phyloP scores from a whole-genome alignment of 2,329 filamentous ascomycete species.

The Trichoderma sp. region DNA sequence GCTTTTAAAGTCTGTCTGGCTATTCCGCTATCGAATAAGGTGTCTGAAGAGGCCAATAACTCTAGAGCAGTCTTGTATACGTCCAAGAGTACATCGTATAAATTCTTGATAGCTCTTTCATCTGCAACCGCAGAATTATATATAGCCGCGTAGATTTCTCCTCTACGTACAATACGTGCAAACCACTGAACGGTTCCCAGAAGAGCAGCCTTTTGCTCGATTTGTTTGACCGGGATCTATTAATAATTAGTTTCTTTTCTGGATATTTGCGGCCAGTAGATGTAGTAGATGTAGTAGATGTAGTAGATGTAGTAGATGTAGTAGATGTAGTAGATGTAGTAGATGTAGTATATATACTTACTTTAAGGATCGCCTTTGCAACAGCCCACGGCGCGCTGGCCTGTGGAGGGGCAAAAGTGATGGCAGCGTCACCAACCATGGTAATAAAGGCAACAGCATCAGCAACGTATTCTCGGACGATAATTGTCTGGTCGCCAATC shows the following conservation, averaged over 20 bases:
- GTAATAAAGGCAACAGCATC: constrained; percentile 13
- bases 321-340: neutral
- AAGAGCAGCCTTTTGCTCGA: neutral
- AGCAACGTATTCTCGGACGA: neutral
- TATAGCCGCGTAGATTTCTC: neutral
- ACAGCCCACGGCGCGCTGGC: constrained; percentile 7
- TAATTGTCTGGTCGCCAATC: neutral
- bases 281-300: neutral
- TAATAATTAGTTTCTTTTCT: no score
- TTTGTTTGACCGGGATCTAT: neutral
- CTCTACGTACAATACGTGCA: constrained; percentile 10
- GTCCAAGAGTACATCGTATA: neutral
- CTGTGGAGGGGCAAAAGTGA: neutral
- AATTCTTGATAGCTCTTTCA: neutral
- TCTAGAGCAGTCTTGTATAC: neutral
- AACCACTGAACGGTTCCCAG: constrained; percentile 1
- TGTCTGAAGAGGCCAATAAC: neutral
- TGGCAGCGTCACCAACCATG: neutral
- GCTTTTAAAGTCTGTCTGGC: neutral
- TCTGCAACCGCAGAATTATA: neutral
- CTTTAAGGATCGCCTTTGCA: neutral
- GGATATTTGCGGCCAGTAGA: no score
- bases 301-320: neutral
- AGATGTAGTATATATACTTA: neutral
- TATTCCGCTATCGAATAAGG: neutral